Conservation (phyloP, 2,329 filamentous ascomycete genomes). For the Teratosphaeria pseudoeucalypti region DNA sequence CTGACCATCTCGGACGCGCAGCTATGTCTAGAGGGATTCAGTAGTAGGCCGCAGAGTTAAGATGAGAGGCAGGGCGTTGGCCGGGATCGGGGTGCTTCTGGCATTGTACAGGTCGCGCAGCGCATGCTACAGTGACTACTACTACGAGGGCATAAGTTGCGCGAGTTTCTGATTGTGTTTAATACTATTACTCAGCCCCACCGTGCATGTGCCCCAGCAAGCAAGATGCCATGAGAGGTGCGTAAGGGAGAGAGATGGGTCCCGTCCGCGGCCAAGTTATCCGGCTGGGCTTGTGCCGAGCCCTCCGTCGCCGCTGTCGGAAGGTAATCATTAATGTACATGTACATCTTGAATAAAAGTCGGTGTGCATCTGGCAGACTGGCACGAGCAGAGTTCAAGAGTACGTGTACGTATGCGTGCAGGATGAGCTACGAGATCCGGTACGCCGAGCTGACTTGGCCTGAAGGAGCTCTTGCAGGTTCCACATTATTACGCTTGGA, state of each 20-base stretch:
- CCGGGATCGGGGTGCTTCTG: background rate
- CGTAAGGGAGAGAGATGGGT: background rate
- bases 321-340: background rate
- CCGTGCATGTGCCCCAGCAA: background rate
- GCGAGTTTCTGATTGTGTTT: background rate
- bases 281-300: background rate
- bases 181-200: background rate
- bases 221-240: background rate
- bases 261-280: background rate
- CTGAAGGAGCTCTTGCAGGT: background rate
- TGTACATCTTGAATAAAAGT: background rate
- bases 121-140: background rate
- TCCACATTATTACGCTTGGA: background rate
- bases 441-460: background rate
- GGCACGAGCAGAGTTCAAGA: background rate
- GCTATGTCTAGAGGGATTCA: background rate
- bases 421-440: background rate
- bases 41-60: background rate
- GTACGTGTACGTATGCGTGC: background rate
- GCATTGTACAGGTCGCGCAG: background rate
- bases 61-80: background rate
- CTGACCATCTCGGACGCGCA: background rate
- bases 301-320: background rate
- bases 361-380: background rate
- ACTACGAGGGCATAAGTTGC: no score